Conservation (phyloP, 202 grass and related monocot genomes). For the Zoysia matrella region DNA sequence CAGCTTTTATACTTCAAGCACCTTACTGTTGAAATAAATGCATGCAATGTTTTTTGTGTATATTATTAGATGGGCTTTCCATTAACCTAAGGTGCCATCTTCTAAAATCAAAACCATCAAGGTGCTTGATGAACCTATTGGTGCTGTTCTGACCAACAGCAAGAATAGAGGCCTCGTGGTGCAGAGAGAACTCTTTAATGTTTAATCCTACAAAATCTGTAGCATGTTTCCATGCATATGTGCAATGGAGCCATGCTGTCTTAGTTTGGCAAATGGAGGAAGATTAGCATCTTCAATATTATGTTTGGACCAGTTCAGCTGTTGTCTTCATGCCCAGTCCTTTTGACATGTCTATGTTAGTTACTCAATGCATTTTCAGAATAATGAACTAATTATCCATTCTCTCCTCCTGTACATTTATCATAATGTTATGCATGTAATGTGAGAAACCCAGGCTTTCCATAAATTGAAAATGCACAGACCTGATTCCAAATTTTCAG, state of each 20-base stretch:
- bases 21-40: too few relatives aligned
- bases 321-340: constrained; percentile 2
- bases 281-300: constrained; percentile 6
- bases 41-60: too few relatives aligned
- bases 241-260: background rate
- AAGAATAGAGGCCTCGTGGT: constrained; percentile 3
- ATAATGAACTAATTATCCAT: background rate
- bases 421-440: background rate
- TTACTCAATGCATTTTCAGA: constrained; percentile 1
- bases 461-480: constrained; percentile 5
- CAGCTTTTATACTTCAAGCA: too few relatives aligned
- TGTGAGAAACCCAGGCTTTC: background rate
- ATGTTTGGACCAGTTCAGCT: constrained; percentile 9
- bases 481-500: constrained; percentile 2
- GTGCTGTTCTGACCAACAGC: background rate
- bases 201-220: background rate
- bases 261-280: constrained; percentile 10
- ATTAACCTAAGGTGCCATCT: too few relatives aligned
- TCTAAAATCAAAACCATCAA: background rate
- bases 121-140: constrained; percentile 5
- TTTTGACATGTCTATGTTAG: constrained; percentile 1
- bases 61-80: too few relatives aligned
- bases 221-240: constrained; percentile 29
- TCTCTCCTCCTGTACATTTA: background rate
- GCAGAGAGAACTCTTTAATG: background rate